phyloP scores from a whole-genome alignment of 257 asterid genomes.

The Handroanthus guayacan region DNA sequence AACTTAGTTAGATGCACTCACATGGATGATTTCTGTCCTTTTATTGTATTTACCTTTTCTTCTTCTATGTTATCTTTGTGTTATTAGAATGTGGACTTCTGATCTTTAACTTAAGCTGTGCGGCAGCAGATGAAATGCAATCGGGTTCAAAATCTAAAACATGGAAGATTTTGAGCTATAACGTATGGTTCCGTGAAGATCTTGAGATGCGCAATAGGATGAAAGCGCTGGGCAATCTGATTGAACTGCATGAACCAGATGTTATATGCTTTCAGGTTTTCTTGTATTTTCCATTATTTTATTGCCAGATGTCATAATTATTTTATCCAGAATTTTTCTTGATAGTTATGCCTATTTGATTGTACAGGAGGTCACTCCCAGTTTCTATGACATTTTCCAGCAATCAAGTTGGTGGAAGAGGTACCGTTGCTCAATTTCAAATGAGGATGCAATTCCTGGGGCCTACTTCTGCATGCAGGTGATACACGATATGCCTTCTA shows the following conservation, averaged over 20 bases:
- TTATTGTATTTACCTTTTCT: background rate
- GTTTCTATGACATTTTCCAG: conserved; percentile 65
- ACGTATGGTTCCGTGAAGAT: conserved; percentile 91
- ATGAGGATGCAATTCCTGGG: conserved; percentile 47
- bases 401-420: conserved; percentile 84
- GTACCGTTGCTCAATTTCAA: conserved; percentile 76
- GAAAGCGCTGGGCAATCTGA: conserved; percentile 79
- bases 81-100: conserved; percentile 25
- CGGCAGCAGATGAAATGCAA: conserved; percentile 46
- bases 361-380: conserved; percentile 88
- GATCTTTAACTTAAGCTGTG: conserved; percentile 20
- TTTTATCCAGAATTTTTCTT: background rate
- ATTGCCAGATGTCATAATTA: background rate
- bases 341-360: conserved; percentile 1
- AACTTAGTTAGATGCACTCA: background rate
- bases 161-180: conserved; percentile 85
- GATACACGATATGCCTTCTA: conserved; percentile 1
- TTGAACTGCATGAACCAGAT: conserved; percentile 81
- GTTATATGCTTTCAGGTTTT: conserved; percentile 91
- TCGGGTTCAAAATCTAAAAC: conserved; percentile 37
- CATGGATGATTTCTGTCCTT: background rate
- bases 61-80: conserved; percentile 19
- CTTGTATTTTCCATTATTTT: conserved; percentile 1
- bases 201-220: conserved; percentile 78
- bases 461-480: conserved; percentile 96